Conservation (phyloP, 2,329 filamentous ascomycete species). For the Aspergillus japonicus region DNA sequence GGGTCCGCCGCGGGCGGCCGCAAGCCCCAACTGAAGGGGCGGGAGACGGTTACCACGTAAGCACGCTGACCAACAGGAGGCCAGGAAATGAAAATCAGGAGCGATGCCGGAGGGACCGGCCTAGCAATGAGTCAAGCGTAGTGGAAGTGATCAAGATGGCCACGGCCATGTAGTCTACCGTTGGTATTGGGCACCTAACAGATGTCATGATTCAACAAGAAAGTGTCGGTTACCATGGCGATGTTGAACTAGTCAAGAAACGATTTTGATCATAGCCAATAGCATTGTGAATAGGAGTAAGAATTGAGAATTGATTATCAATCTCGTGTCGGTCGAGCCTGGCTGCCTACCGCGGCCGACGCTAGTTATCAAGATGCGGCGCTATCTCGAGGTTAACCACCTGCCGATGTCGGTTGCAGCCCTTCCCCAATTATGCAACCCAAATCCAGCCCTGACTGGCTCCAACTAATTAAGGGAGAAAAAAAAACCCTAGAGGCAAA, state of each 20-base stretch:
- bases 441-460: background rate
- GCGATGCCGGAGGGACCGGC: slow-evolving; percentile 3
- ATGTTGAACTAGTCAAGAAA: background rate
- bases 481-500: slow-evolving; percentile 2
- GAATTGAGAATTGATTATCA: slow-evolving; percentile 18
- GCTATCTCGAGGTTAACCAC: background rate
- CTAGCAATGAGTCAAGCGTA: slow-evolving; percentile 1
- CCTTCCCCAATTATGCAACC: background rate
- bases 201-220: background rate
- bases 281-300: background rate
- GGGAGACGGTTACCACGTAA: background rate
- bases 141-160: background rate
- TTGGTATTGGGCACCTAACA: no score
- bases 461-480: background rate
- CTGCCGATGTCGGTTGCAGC: slow-evolving; percentile 18
- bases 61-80: slow-evolving; percentile 3
- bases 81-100: slow-evolving; percentile 8
- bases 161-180: background rate
- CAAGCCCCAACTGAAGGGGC: background rate
- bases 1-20: background rate
- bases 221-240: background rate
- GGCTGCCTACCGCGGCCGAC: background rate
- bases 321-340: slow-evolving; percentile 12
- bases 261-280: background rate
- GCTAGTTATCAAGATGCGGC: background rate